Base-by-base conservation (phyloP, 2,329 filamentous ascomycete species). In the Pseudopyricularia cyperi region DNA sequence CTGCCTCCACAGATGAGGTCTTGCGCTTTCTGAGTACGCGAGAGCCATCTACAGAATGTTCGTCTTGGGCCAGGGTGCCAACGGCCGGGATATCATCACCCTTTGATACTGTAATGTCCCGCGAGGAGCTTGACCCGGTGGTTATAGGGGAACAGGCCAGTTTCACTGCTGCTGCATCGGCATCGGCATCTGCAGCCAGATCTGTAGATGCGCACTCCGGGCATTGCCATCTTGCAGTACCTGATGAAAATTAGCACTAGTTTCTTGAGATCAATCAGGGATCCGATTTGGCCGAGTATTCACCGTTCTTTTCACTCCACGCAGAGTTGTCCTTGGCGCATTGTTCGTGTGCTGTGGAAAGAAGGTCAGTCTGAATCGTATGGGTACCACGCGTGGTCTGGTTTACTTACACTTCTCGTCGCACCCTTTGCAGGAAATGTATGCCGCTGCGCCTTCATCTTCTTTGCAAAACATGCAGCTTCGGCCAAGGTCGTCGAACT, bases 1-100 rank as follows among this genome's bases (percentile, higher is more conserved):
- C 72, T 56, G 69, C 71, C 48, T 84, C 82, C 12, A 77, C 72
- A 3, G 86, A 85, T 1, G 87, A 89, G 17, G 87, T 83, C 66
- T 91, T 95, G 52, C 90, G 81, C 68, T 95, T 95, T 55, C 90
- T 79, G 54, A 95, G 70, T 32, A 86, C 79, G 51, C 89, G 83
- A 8, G 87, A 83, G 46, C 84, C 86, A 65, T 91, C 85, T 70
- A 85, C 74, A 7, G 83, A 76, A 60, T 89, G 85, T 55, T 85
- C 84, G 51, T 85, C 79, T 52, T 86, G 72, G 35, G 86, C 82
- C 11, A 86, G 70, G 52, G 82, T 82, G 57, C 85, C 85, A 65
- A 89, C 89, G 28, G 89, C 80, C 0, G 87, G 71, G 34, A 90
- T 70, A 63, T 91, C 86, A 61, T 81, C 77, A 57, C 85, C 77